Conservation (phyloP, 2,329 filamentous ascomycete genomes). For the Hypoxylon sp. region DNA sequence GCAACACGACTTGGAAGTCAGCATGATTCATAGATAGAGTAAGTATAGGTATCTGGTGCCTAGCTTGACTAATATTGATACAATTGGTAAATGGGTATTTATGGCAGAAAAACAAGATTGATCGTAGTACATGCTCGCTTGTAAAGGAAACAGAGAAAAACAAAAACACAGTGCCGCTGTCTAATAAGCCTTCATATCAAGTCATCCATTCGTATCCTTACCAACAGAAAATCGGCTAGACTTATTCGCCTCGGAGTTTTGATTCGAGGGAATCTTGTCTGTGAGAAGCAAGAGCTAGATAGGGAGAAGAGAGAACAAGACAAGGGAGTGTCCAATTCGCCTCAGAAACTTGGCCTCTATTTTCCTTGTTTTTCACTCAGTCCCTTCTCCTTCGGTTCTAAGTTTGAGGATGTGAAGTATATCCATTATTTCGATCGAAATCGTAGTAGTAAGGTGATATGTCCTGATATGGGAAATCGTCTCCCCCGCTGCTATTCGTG, state of each 20-base stretch:
- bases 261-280: constrained; percentile 4
- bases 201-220: constrained; percentile 32
- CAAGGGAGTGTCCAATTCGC: neutral
- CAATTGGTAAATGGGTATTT: constrained; percentile 18
- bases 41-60: constrained; percentile 3
- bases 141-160: constrained; percentile 13
- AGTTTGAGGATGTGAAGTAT: constrained; percentile 40
- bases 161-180: constrained; percentile 9
- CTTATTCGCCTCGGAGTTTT: constrained; percentile 13
- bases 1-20: neutral
- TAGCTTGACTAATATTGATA: constrained; percentile 17
- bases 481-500: constrained; percentile 46
- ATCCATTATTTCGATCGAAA: constrained; percentile 40
- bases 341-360: neutral
- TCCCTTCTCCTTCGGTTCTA: constrained; percentile 1
- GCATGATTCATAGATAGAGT: neutral
- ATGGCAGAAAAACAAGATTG: constrained; percentile 4
- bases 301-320: constrained; percentile 6
- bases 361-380: neutral
- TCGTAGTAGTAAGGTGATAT: constrained; percentile 47
- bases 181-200: constrained; percentile 22
- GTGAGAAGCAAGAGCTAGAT: constrained; percentile 5
- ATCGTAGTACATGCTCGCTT: constrained; percentile 19
- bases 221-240: constrained; percentile 24
- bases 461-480: constrained; percentile 47